Evolutionary conservation across 768 basidiomycete genomes (phyloP).

Genomic region (Mycena filopes): DNA sequence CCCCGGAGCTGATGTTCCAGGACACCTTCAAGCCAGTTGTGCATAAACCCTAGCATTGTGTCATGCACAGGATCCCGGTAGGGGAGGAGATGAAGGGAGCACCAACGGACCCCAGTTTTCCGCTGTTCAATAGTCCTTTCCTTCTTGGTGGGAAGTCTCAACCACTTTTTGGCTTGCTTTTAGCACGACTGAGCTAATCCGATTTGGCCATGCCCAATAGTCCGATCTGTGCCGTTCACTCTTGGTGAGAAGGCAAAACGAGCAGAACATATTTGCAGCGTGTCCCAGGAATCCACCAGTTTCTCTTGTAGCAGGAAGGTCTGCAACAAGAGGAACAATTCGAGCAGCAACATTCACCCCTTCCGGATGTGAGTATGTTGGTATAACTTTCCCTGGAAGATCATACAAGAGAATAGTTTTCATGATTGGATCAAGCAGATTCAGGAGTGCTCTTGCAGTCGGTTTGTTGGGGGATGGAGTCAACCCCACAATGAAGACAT

Average conservation of each 20-base stretch:
- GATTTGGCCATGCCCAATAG: constrained; percentile 23
- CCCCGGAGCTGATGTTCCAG: too few relatives aligned
- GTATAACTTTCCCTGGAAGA: constrained; percentile 12
- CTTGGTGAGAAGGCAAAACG: constrained; percentile 26
- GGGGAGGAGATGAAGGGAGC: constrained; percentile 23
- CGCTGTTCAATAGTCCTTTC: too few relatives aligned
- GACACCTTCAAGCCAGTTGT: background rate
- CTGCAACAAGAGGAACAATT: constrained; percentile 32
- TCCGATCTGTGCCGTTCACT: constrained; percentile 29
- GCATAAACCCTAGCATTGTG: constrained; percentile 5
- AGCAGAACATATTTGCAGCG: constrained; percentile 33
- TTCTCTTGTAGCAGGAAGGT: constrained; percentile 32
- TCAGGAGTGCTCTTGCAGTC: constrained; percentile 9
- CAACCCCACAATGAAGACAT: constrained; percentile 39
- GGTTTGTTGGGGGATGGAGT: constrained; percentile 42
- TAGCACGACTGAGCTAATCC: constrained; percentile 20
- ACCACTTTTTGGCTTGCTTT: constrained; percentile 27
- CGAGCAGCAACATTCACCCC: constrained; percentile 28
- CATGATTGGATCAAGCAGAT: constrained; percentile 19
- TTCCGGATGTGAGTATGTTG: constrained; percentile 25
- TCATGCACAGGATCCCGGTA: constrained; percentile 33
- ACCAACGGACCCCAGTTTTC: constrained; percentile 28
- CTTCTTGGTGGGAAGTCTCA: constrained; percentile 14
- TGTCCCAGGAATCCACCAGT: constrained; percentile 30
- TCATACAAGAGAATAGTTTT: constrained; percentile 10